Conservation (phyloP, 148 eudicot species). For the Silene latifolia region DNA sequence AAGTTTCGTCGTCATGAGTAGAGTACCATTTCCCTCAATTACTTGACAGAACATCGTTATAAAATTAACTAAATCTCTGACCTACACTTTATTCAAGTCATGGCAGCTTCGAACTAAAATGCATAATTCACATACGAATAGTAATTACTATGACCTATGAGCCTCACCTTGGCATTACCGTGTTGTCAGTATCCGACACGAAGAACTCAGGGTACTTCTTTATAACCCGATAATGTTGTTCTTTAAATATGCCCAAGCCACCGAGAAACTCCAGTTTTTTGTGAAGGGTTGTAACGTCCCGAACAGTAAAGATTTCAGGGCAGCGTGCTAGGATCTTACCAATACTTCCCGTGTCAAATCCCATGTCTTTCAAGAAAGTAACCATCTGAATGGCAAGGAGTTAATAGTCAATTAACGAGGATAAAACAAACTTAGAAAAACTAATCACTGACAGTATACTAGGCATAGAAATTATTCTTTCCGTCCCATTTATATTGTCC, state of each 20-base stretch:
- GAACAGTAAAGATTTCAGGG: slow-evolving; percentile 69
- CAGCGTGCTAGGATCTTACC: slow-evolving; percentile 57
- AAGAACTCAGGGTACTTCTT: slow-evolving; percentile 82
- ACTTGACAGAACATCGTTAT: too few species aligned
- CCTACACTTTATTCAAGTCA: not conserved
- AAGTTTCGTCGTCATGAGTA: too few species aligned
- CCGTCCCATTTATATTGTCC: too few species aligned
- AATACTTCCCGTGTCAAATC: slow-evolving; percentile 48
- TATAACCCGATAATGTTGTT: slow-evolving; percentile 60
- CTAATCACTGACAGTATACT: too few species aligned
- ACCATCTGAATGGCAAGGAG: slow-evolving; percentile 44
- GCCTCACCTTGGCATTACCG: slow-evolving; percentile 66
- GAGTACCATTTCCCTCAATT: too few species aligned
- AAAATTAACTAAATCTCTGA: not conserved
- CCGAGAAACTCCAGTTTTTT: slow-evolving; percentile 63
- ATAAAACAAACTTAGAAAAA: too few species aligned
- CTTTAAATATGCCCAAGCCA: slow-evolving; percentile 45
- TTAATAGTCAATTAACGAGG: too few species aligned
- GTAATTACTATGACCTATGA: not conserved
- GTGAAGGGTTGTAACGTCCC: slow-evolving; percentile 47
- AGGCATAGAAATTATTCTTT: too few species aligned
- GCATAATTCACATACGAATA: not conserved
- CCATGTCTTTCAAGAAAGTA: slow-evolving; percentile 52
- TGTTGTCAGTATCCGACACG: slow-evolving; percentile 51
- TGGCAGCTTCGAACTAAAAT: not conserved